A percentile compares a stretch with the other conserved stretches of the same genome.
Evolutionary conservation across 139 green algal genomes (phyloP).

Genomic region (Closterium sp.): DNA sequence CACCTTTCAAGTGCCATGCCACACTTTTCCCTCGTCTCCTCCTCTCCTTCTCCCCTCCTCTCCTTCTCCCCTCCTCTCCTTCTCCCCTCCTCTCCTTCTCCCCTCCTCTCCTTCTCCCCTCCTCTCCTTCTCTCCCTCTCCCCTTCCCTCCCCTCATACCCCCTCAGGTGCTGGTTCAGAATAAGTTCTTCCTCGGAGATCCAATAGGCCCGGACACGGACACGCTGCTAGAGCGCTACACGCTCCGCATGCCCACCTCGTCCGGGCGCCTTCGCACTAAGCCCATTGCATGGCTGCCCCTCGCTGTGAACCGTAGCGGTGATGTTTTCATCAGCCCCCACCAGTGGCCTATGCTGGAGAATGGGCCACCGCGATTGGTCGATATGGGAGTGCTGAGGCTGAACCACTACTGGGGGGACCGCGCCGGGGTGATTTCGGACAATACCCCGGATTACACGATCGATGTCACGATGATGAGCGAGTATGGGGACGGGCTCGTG

Average conservation of each 20-base stretch:
- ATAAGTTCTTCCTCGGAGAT: neutral
- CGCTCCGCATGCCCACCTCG: neutral
- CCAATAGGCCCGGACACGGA: neutral
- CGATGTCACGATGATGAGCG: neutral
- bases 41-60: no score
- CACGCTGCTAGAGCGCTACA: neutral
- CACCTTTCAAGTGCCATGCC: no score
- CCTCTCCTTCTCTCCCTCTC: no score
- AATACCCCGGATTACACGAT: neutral
- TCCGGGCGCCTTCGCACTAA: neutral
- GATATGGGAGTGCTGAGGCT: neutral
- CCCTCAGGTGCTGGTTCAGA: neutral
- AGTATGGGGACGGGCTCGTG: neutral
- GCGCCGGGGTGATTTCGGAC: neutral
- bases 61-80: no score
- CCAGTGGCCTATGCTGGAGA: neutral
- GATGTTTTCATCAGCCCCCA: neutral
- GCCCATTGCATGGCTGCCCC: neutral
- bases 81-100: no score
- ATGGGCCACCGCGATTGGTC: neutral
- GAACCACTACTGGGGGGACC: neutral
- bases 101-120: no score
- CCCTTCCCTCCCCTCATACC: no score
- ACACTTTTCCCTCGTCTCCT: no score
- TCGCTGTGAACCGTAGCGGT: neutral